A percentile compares a stretch with the other conserved stretches of the same genome.
phyloP scores from a whole-genome alignment of 2,329 filamentous ascomycete species.

The Penicillium sp. region DNA sequence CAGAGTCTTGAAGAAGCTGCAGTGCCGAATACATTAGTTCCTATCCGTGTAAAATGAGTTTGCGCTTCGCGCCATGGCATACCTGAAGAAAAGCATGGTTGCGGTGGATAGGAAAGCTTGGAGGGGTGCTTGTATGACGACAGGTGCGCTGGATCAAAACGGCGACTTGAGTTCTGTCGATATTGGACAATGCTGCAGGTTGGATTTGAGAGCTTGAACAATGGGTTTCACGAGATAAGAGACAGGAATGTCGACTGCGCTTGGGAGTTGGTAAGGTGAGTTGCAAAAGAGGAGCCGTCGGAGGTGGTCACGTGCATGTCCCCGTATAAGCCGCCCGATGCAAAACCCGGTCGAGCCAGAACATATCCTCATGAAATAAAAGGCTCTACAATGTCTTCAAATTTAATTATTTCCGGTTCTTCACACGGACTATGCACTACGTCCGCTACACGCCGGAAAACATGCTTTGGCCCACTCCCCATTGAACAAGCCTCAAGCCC shows the following conservation, averaged over 20 bases:
- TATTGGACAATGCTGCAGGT: background rate
- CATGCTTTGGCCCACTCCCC: background rate
- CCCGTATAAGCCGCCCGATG: background rate
- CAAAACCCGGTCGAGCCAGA: background rate
- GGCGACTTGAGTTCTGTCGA: background rate
- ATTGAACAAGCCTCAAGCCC: background rate
- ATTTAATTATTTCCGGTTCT: background rate
- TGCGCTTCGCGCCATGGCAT: constrained; percentile 1
- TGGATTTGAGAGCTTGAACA: background rate
- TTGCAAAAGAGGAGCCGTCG: constrained; percentile 4
- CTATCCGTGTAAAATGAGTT: too few relatives aligned
- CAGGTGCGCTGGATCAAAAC: background rate
- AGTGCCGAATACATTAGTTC: background rate
- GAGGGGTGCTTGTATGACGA: constrained; percentile 2
- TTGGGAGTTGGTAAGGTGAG: background rate
- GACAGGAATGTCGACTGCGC: background rate
- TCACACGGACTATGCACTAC: too few relatives aligned
- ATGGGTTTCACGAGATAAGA: background rate
- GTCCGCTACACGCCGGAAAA: background rate
- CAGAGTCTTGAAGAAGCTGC: constrained; percentile 96
- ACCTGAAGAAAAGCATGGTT: constrained; percentile 56
- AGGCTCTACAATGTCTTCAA: too few relatives aligned
- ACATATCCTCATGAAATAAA: background rate
- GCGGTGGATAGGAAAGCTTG: constrained; percentile 14
- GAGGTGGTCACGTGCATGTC: background rate